These are phyloP conservation scores for Mycoemilia scoparia DNA, from an alignment of 192 early-diverging fungal genomes.

Conservation along the genomic window DNA sequence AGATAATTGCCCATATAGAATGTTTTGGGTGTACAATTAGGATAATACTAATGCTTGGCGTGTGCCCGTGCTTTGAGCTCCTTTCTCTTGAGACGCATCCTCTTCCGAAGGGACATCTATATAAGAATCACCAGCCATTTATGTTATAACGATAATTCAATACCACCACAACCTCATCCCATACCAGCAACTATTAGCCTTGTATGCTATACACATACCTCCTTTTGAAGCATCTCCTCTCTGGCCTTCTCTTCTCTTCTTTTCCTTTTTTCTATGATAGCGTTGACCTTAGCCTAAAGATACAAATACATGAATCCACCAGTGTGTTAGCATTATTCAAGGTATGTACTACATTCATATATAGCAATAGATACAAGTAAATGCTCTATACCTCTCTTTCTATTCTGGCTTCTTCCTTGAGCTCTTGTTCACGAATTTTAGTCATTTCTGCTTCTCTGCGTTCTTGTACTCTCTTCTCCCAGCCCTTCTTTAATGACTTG, in stretches of 20 bases:
- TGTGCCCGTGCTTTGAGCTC: slow-evolving; percentile 25
- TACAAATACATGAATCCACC: too few species aligned
- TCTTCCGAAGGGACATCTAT: slow-evolving; percentile 27
- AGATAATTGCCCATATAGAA: too few species aligned
- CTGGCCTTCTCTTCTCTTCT: slow-evolving; percentile 16
- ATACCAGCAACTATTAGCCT: too few species aligned
- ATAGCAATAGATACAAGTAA: too few species aligned
- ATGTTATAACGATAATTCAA: too few species aligned
- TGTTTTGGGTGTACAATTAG: too few species aligned
- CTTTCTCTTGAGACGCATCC: slow-evolving; percentile 28
- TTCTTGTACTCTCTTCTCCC: slow-evolving; percentile 18
- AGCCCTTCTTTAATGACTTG: slow-evolving; percentile 17
- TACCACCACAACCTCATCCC: too few species aligned
- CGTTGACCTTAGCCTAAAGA: too few species aligned
- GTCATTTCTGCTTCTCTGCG: slow-evolving; percentile 8
- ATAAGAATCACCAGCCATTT: too few species aligned
- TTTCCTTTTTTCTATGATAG: slow-evolving; percentile 21
- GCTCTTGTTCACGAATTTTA: slow-evolving; percentile 12
- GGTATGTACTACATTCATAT: too few species aligned
- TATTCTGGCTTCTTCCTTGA: slow-evolving; percentile 17
- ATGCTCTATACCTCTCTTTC: slow-evolving; percentile 11
- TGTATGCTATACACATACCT: too few species aligned
- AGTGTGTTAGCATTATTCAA: too few species aligned
- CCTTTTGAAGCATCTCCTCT: slow-evolving; percentile 14
- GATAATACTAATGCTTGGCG: slow-evolving; percentile 30